phyloP scores from a whole-genome alignment of 1,284 basidiomycete species.

The Malassezia pachydermatis region DNA sequence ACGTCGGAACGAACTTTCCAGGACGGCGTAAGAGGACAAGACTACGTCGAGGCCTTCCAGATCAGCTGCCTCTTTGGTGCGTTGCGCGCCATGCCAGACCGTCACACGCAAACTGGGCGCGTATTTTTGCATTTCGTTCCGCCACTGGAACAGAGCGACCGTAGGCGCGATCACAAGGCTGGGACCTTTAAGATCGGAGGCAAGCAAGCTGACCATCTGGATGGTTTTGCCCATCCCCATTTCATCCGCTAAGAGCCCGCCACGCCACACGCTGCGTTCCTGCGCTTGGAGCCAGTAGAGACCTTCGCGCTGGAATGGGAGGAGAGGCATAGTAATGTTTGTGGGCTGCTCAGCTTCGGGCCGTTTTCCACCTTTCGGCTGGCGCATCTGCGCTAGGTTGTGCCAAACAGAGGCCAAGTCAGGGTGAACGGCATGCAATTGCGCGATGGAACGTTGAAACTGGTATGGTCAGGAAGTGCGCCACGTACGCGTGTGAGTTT shows the following conservation, averaged over 20 bases:
- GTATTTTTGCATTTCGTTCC: slow-evolving; percentile 70
- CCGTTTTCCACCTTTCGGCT: slow-evolving; percentile 47
- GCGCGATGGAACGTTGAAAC: background rate
- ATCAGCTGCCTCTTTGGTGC: slow-evolving; percentile 56
- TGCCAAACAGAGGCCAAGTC: slow-evolving; percentile 82
- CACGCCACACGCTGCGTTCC: slow-evolving; percentile 74
- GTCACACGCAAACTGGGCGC: slow-evolving; percentile 55
- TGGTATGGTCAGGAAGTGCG: background rate
- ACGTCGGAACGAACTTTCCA: slow-evolving; percentile 86
- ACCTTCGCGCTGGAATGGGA: slow-evolving; percentile 78
- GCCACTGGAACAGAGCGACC: slow-evolving; percentile 98
- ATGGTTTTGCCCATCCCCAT: slow-evolving; percentile 95
- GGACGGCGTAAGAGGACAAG: slow-evolving; percentile 56
- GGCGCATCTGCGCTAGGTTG: slow-evolving; percentile 61
- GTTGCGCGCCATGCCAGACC: slow-evolving; percentile 75
- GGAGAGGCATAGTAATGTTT: slow-evolving; percentile 55
- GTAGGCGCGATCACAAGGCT: slow-evolving; percentile 82
- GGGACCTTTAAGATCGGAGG: slow-evolving; percentile 66
- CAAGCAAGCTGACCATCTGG: slow-evolving; percentile 82
- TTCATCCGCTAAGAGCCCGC: slow-evolving; percentile 89
- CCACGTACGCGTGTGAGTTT: slow-evolving; percentile 11
- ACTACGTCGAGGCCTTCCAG: slow-evolving; percentile 77
- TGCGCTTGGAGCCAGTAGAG: slow-evolving; percentile 92
- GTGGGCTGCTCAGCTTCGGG: slow-evolving; percentile 56
- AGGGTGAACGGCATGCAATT: slow-evolving; percentile 48